phyloP scores from a whole-genome alignment of 2,329 filamentous ascomycete species.

The Talaromyces marneffei region DNA sequence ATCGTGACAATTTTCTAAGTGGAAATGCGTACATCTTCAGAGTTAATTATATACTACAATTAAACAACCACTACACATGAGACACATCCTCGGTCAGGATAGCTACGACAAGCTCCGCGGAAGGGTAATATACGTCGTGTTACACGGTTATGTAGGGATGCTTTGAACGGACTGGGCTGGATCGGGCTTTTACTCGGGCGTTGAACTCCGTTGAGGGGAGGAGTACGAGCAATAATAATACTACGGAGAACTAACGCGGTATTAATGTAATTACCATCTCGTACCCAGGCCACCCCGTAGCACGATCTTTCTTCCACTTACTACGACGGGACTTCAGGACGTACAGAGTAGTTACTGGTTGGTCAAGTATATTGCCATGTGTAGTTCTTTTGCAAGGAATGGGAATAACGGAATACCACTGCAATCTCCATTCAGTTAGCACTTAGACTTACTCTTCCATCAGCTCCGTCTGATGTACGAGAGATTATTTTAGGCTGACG shows the following conservation, averaged over 20 bases:
- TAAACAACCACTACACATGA: not conserved
- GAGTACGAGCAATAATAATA: not conserved
- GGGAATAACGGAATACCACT: not conserved
- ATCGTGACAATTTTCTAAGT: not conserved
- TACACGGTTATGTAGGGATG: conserved; percentile 7
- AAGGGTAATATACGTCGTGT: not conserved
- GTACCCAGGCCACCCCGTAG: not conserved
- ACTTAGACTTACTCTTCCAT: not conserved
- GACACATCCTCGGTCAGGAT: not conserved
- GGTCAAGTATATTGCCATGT: not conserved
- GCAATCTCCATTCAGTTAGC: not conserved
- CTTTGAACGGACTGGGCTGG: conserved; percentile 3
- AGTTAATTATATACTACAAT: no score
- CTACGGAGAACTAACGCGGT: not conserved
- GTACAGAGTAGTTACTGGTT: no score
- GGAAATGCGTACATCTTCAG: not conserved
- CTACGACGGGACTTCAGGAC: no score
- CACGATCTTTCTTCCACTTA: not conserved
- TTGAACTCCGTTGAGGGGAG: no score
- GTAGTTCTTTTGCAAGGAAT: not conserved
- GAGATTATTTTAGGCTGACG: conserved; percentile 4
- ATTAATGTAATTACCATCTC: conserved; percentile 5
- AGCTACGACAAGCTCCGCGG: not conserved
- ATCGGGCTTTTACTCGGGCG: conserved; percentile 12
- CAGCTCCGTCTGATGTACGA: not conserved